Evolutionary conservation across 169 alveolate genomes (phyloP), one percentile per base, ranked within the genome.

Genomic region (Eimeria praecox): DNA sequence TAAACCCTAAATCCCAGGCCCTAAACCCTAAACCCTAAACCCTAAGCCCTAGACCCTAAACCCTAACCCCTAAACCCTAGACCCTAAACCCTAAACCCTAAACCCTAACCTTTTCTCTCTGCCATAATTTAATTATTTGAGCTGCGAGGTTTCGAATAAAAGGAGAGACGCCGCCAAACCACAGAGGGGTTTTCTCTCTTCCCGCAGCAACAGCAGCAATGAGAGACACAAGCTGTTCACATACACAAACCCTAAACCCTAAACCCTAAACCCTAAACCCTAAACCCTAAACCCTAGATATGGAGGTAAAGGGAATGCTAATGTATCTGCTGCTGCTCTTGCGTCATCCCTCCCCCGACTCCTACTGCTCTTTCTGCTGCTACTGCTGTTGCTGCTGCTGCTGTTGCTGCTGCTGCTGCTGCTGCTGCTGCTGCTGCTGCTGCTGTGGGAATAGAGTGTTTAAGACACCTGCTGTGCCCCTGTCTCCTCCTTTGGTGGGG

Each of bases 181-280:
- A 33, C 49, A 73, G 24, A 3, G 85, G 85, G 49, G 85, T 18
- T 73, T 38, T 73, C 18, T 73, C 85, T n/a, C 85, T n/a, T 5
- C 85, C 85, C 12, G 85, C 49, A 38, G 85, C 85, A 73, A 73
- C 85, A 73, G 85, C 85, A n/a, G 85, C 42, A 38, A 73, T 40
- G 3, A 73, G 46, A 6, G 85, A 73, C 24, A 73, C 52, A 22
- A 73, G 85, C 85, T 73, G 85, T 46, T 6, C 10, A 73, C 24
- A 66, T 30, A 66, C 24, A 66, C 59, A 52, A 9, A 52, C 75
- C 6, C n/a, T 10, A 6, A 18, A 5, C 10, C 75, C n/a, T n/a
- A 64, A 64, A 64, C 75, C 75, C 75, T 64, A 64, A 64, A 64
- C 75, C 75, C 75, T 64, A 64, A 64, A 64, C 75, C 75, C 75